Percentiles rank a stretch among this genome's conserved stretches.
phyloP scores from a whole-genome alignment of 192 early-diverging fungal genomes.

The Umbelopsis vinacea region DNA sequence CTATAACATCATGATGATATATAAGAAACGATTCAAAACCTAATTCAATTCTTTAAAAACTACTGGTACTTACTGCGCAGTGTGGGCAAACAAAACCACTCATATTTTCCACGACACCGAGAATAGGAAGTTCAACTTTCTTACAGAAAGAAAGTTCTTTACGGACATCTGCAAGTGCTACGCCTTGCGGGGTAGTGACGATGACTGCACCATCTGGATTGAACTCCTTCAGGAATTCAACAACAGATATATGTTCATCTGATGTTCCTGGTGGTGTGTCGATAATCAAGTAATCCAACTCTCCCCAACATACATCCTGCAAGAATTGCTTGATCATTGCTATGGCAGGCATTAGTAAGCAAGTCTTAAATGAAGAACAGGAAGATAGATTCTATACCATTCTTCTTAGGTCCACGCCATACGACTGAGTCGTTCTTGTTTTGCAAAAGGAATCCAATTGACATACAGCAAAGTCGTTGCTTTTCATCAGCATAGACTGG shows the following conservation, averaged over 20 bases:
- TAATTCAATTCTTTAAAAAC: not conserved
- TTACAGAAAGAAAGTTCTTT: constrained; percentile 95
- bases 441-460: constrained; percentile 92
- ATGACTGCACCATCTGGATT: constrained; percentile 87
- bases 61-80: constrained; percentile 57
- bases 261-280: constrained; percentile 98
- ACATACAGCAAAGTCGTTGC: constrained; percentile 87
- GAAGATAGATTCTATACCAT: constrained; percentile 53
- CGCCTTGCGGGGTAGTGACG: constrained; percentile 94
- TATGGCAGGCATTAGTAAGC: constrained; percentile 32
- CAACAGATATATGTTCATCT: constrained; percentile 94
- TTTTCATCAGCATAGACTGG: constrained; percentile 74
- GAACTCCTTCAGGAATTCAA: constrained; percentile 86
- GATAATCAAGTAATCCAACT: constrained; percentile 91
- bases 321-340: constrained; percentile 98
- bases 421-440: constrained; percentile 93
- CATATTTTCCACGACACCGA: constrained; percentile 97
- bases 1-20: constrained; percentile 48
- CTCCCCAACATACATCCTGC: constrained; percentile 95
- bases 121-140: constrained; percentile 82
- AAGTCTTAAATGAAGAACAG: not conserved
- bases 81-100: constrained; percentile 93
- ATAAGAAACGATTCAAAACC: constrained; percentile 27
- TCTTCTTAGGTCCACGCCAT: constrained; percentile 99
- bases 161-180: constrained; percentile 85